Evolutionary conservation across 1,284 basidiomycete genomes (phyloP), one percentile per base, ranked within the genome.

Genomic region (Xanthoconium separans): DNA sequence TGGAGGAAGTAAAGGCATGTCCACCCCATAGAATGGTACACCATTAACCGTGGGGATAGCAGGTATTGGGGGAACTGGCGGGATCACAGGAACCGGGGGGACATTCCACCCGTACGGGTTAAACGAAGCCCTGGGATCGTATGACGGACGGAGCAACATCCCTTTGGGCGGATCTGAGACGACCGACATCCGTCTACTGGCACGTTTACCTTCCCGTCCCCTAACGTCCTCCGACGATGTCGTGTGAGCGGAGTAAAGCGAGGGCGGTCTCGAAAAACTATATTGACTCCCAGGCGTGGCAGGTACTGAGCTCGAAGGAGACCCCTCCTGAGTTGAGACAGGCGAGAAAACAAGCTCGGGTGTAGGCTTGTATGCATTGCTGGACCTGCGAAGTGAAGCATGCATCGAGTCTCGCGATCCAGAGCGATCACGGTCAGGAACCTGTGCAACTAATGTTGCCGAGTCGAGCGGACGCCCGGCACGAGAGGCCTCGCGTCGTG

Each of bases 1-100:
- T 2, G 87, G 87, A n/a, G 87, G 87, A 34, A 89, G 75, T 12
- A 89, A 73, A 12, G 87, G 85, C 78, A 82, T 81, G 47, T 82
- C 79, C 66, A 77, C 66, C 59, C 68, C 69, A 53, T 71, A 75
- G 36, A 72, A 64, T 48, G 72, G 70, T 41, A 73, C 58, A 41
- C 69, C 63, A 27, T 64, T 63, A 58, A 75, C 64, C 47, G 53
- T 61, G 16, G 69, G 58, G 44, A 61, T 42, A n/a, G 22, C 20
- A 24, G 68, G 72, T 45, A 65, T 58, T 4, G 58, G 54, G 5
- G 69, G 68, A 44, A 74, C 64, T 46, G 65, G 62, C 6, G 68
- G 63, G 15, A 68, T 57, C 22, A 33, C 16, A 31, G 65, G 63
- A 51, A 70, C 63, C 36, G 61, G 56, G 12, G 65, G 61, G n/a